Evolutionary conservation across 2,329 filamentous ascomycete species (phyloP).

Genomic region (Domatiomyces globalis): DNA sequence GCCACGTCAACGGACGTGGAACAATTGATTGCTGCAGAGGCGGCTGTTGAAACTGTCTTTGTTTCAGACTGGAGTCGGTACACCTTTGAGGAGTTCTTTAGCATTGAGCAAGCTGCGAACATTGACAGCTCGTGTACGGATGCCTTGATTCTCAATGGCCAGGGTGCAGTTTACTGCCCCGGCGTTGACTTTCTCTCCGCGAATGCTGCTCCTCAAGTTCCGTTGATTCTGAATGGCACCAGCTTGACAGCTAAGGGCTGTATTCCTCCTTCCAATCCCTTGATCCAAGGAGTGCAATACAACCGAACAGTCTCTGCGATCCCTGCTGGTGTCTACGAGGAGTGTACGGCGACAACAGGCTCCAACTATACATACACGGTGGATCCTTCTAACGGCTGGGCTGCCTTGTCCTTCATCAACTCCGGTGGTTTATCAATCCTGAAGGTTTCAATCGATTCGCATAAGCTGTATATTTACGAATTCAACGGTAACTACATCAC

Average conservation of each 20-base stretch:
- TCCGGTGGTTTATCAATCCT: constrained; percentile 22
- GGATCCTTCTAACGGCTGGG: constrained; percentile 22
- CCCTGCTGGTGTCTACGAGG: constrained; percentile 31
- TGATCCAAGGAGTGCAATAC: constrained; percentile 21
- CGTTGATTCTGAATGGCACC: constrained; percentile 19
- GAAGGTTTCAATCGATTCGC: constrained; percentile 30
- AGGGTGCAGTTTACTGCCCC: constrained; percentile 42
- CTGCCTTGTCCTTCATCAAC: constrained; percentile 28
- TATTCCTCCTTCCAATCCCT: constrained; percentile 20
- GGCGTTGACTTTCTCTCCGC: constrained; percentile 31
- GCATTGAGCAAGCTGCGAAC: constrained; percentile 20
- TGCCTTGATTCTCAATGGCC: constrained; percentile 48
- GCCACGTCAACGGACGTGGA: constrained; percentile 23
- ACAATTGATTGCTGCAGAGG: constrained; percentile 38
- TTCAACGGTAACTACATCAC: constrained; percentile 31
- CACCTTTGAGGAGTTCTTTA: constrained; percentile 34
- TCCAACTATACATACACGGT: constrained; percentile 22
- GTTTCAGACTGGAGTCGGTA: constrained; percentile 44
- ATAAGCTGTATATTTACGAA: constrained; percentile 32
- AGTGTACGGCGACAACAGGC: constrained; percentile 14
- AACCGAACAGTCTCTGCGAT: constrained; percentile 28
- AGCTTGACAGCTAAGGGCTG: constrained; percentile 23
- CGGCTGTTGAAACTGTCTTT: constrained; percentile 34
- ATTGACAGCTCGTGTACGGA: constrained; percentile 43
- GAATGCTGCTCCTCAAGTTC: constrained; percentile 23